Conservation (phyloP, 139 green algal species). For the Mesotaenium endlicherianum region DNA sequence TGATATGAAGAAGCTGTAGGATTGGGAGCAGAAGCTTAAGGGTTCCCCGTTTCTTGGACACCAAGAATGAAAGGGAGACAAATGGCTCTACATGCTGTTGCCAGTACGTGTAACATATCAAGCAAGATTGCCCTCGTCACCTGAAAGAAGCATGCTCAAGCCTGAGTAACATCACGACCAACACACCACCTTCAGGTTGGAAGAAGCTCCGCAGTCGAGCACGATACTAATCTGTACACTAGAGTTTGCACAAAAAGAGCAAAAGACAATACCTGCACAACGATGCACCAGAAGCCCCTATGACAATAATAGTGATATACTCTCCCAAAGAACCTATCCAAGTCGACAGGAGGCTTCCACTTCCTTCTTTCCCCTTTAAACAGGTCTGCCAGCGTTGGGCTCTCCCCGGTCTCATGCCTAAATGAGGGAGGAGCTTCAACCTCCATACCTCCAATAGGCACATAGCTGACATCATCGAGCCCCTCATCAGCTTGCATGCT, state of each 20-base stretch:
- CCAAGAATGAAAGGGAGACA: too few species aligned
- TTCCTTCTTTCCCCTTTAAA: slow-evolving; percentile 11
- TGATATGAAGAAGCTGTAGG: not conserved
- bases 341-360: slow-evolving; percentile 8
- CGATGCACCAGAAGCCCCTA: slow-evolving; percentile 46
- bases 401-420: not conserved
- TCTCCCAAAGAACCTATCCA: slow-evolving; percentile 45
- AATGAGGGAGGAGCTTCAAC: not conserved
- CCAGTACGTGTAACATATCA: too few species aligned
- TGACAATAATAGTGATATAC: slow-evolving; percentile 51
- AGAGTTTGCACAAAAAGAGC: not conserved
- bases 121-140: not conserved
- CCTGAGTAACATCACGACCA: not conserved
- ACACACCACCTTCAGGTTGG: not conserved
- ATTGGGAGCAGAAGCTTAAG: too few species aligned
- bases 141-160: not conserved
- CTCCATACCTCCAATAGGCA: not conserved
- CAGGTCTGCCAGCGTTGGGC: not conserved
- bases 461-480: not conserved
- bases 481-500: not conserved
- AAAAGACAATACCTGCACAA: slow-evolving; percentile 6
- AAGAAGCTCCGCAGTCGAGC: not conserved
- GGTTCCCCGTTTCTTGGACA: too few species aligned
- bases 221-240: not conserved
- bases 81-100: too few species aligned